These are phyloP conservation scores for Martensiomyces pterosporus DNA, from an alignment of 192 early-diverging fungal genomes.

Conservation along the genomic window DNA sequence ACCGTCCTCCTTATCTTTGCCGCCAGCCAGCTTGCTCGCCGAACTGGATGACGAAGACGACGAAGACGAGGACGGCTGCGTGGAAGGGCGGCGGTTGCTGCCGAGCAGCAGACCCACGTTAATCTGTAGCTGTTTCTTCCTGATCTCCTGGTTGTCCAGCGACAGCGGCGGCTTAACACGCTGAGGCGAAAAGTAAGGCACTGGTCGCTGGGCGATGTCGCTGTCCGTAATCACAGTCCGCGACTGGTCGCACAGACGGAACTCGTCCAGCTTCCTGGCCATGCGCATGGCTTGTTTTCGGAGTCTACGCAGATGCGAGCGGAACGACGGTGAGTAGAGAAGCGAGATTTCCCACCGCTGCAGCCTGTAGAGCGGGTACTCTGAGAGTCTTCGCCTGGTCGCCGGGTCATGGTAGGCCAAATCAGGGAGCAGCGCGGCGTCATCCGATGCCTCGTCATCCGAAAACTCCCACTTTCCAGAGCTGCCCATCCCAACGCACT, in stretches of 20 bases:
- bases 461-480: no score
- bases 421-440: slow-evolving; percentile 22
- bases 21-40: not conserved
- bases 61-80: slow-evolving; percentile 5
- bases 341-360: slow-evolving; percentile 50
- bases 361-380: slow-evolving; percentile 43
- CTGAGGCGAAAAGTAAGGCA: slow-evolving; percentile 45
- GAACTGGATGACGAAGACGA: not conserved
- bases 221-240: slow-evolving; percentile 8
- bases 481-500: slow-evolving; percentile 3
- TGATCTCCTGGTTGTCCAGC: slow-evolving; percentile 42
- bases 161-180: slow-evolving; percentile 25
- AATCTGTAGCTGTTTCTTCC: slow-evolving; percentile 46
- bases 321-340: slow-evolving; percentile 39
- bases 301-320: slow-evolving; percentile 24
- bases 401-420: slow-evolving; percentile 39
- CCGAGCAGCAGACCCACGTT: slow-evolving; percentile 41
- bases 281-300: slow-evolving; percentile 33
- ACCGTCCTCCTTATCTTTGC: not conserved
- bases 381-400: slow-evolving; percentile 25
- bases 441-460: slow-evolving; percentile 18
- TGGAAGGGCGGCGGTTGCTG: slow-evolving; percentile 6
- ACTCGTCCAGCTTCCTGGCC: slow-evolving; percentile 27
- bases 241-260: slow-evolving; percentile 34
- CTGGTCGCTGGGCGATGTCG: slow-evolving; percentile 21